Conservation (phyloP, 163 green algal genomes). For the Scenedesmus sp. region DNA sequence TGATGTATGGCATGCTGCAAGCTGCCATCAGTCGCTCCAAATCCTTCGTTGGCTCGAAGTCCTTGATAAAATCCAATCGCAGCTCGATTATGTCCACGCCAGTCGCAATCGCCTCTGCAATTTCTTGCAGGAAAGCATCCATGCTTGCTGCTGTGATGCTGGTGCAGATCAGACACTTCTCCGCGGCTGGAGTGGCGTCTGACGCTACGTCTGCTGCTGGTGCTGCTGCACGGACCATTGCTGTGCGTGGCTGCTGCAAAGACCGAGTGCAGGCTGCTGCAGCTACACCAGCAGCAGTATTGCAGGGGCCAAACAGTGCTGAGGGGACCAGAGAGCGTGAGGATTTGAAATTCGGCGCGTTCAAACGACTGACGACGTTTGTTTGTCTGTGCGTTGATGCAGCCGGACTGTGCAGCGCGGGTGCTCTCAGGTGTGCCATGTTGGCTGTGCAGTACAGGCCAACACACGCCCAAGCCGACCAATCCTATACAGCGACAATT, state of each 20-base stretch:
- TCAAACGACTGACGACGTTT: neutral
- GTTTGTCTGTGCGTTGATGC: neutral
- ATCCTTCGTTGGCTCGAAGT: conserved; percentile 75
- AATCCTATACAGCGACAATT: neutral
- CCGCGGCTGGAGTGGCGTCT: neutral
- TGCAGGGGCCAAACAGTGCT: neutral
- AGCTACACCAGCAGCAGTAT: conserved; percentile 5
- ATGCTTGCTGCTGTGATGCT: conserved; percentile 70
- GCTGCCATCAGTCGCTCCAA: conserved; percentile 73
- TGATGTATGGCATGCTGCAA: conserved; percentile 79
- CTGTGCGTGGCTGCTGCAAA: neutral
- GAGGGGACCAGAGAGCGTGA: neutral
- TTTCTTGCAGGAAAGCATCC: conserved; percentile 63
- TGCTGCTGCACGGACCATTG: neutral
- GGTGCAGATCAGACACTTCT: conserved; percentile 59
- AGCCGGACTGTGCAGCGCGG: neutral
- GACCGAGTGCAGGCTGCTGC: neutral
- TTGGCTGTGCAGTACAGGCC: conserved; percentile 1
- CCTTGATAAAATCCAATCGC: conserved; percentile 90
- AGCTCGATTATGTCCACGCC: conserved; percentile 94
- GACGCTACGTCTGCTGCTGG: neutral
- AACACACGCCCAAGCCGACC: neutral
- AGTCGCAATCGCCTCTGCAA: conserved; percentile 62
- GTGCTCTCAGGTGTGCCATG: neutral
- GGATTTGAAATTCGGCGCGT: neutral